Evolutionary conservation across 306 rosid genomes (phyloP).

Genomic region (Cicer cuneatum): DNA sequence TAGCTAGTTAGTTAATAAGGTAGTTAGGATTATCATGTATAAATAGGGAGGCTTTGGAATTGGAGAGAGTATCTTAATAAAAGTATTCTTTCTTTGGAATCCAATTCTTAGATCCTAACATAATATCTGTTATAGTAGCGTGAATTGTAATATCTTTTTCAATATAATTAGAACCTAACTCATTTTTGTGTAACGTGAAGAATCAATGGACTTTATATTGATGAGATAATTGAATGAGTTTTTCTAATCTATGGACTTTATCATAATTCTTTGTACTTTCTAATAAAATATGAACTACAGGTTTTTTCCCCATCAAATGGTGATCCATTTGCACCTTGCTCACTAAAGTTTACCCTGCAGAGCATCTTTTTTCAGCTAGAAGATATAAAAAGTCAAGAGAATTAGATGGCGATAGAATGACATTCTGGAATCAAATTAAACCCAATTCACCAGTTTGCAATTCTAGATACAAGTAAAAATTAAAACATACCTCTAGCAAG

Average conservation of each 20-base stretch:
- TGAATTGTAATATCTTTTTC: neutral
- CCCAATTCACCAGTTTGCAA: constrained; percentile 20
- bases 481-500: constrained; percentile 70
- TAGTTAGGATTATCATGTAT: too few species aligned
- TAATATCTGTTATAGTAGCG: constrained; percentile 31
- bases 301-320: neutral
- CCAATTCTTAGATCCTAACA: too few species aligned
- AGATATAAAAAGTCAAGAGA: constrained; percentile 11
- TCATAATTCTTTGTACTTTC: neutral
- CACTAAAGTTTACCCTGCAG: constrained; percentile 12
- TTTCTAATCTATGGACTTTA: neutral
- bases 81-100: too few species aligned
- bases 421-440: constrained; percentile 36
- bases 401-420: constrained; percentile 29
- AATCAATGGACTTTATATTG: constrained; percentile 6
- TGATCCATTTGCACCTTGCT: constrained; percentile 3
- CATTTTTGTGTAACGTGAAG: constrained; percentile 7
- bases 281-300: neutral
- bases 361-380: neutral
- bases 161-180: neutral
- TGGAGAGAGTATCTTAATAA: too few species aligned
- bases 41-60: too few species aligned
- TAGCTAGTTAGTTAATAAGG: too few species aligned
- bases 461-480: constrained; percentile 27
- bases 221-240: neutral